These are phyloP conservation scores for Trichoderma asperellum DNA, from an alignment of 2,329 filamentous ascomycete genomes.

Conservation along the genomic window DNA sequence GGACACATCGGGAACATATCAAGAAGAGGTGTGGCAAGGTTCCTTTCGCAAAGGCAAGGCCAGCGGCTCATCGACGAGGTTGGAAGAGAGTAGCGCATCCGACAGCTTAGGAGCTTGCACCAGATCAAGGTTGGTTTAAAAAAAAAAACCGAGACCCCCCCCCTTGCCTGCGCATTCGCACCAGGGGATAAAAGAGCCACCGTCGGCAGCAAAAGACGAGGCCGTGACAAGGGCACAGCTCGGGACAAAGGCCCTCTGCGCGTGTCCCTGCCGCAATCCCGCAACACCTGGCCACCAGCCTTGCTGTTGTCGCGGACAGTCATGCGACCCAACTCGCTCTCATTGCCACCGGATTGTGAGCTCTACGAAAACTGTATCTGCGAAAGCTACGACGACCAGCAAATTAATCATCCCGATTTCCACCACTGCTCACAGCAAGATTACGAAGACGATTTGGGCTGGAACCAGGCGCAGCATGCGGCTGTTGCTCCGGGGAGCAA, in stretches of 20 bases:
- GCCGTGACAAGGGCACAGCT: constrained; percentile 16
- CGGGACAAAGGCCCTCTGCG: constrained; percentile 14
- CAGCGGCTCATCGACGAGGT: not conserved
- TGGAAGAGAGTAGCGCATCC: constrained; percentile 4
- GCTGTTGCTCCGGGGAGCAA: constrained; percentile 17
- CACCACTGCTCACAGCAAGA: not conserved
- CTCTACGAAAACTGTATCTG: constrained; percentile 5
- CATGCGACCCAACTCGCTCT: constrained; percentile 31
- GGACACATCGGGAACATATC: constrained; percentile 1
- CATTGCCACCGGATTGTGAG: constrained; percentile 25
- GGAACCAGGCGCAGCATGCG: constrained; percentile 26
- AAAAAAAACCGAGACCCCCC: constrained; percentile 1
- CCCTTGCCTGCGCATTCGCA: not conserved
- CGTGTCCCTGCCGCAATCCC: constrained; percentile 16
- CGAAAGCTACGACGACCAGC: constrained; percentile 1
- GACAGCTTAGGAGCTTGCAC: not conserved
- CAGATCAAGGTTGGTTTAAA: not conserved
- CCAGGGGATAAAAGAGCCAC: constrained; percentile 6
- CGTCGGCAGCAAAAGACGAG: constrained; percentile 6
- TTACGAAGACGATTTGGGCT: constrained; percentile 4
- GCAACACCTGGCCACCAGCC: constrained; percentile 14
- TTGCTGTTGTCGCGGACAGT: constrained; percentile 27
- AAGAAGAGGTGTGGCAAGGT: not conserved
- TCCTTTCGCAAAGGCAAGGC: constrained; percentile 10
- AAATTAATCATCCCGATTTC: not conserved